Base-by-base conservation (phyloP, 2,329 filamentous ascomycete species). In the Colletotrichum cordylinicola region DNA sequence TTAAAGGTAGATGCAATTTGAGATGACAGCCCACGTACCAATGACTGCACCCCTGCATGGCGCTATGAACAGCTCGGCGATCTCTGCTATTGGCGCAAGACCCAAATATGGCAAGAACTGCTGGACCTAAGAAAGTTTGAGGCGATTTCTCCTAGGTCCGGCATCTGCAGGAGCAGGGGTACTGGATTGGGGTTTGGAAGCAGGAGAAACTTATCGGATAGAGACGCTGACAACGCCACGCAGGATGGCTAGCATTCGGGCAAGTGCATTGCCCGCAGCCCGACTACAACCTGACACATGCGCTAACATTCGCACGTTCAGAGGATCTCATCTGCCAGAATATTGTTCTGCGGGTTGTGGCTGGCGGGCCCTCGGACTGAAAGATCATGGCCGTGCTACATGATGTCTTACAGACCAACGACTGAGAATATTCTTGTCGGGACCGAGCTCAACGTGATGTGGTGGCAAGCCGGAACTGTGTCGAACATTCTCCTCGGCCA, bases 361-460 rank as follows among this genome's bases (percentile, higher is more conserved):
- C 31, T 43, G 31, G 21, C 39, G 12, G 24, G 52, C 56, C 29
- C 24, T 27, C 21, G 21, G 37, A 27, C 43, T 39, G 56, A 62
- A 37, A 64, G 37, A 60, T 21, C 56, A 43, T 5, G 71, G 35
- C 74, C 65, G 74, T 74, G 74, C 70, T 72, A 24, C 43, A 12
- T 62, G 10, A 39, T 69, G 65, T 74, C 70, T 74, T 60, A 69
- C 74, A 55, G 48, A 55, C 70, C 60, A 69, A 43, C 29, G 67
- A n/a, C 24, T 29, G 21, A 15, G 27, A 21, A 56, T 29, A 9
- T 35, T 29, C 52, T 6, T 31, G 16, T 65, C 48, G 70, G 64
- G 74, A 21, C 70, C 70, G 70, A 75, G 74, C 64, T 60, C 27
- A 13, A 37, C 37, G 62, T 48, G 39, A 39, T 10, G 69, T 31